Evolutionary conservation across 257 asterid species (phyloP).

Genomic region (Solanum acaule): DNA sequence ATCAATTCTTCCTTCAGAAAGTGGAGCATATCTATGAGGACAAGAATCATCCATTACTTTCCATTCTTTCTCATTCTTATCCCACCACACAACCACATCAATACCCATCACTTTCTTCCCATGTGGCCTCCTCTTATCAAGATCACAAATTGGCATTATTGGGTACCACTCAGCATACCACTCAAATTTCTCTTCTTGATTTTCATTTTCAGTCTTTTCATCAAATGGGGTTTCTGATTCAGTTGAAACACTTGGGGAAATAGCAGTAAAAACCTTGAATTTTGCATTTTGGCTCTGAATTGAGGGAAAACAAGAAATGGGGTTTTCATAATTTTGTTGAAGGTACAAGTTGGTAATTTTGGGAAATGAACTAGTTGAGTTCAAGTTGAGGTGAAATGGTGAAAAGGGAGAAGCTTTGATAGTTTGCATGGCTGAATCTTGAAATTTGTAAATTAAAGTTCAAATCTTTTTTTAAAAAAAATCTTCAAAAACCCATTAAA

Average conservation of each 20-base stretch:
- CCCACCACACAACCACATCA: conserved; percentile 84
- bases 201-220: conserved; percentile 4
- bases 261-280: conserved; percentile 39
- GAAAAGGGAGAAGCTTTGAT: conserved; percentile 31
- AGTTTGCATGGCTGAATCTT: conserved; percentile 42
- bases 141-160: conserved; percentile 62
- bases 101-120: conserved; percentile 72
- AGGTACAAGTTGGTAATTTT: neutral
- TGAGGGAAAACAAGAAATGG: neutral
- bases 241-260: conserved; percentile 22
- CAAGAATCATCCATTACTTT: conserved; percentile 78
- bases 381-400: conserved; percentile 1
- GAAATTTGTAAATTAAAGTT: neutral
- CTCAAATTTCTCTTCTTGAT: conserved; percentile 43
- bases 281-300: conserved; percentile 15
- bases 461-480: neutral
- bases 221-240: conserved; percentile 15
- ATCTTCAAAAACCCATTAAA: neutral
- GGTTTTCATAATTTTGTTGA: conserved; percentile 8
- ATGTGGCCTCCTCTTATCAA: conserved; percentile 75
- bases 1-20: conserved; percentile 90
- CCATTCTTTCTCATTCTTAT: conserved; percentile 63
- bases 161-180: conserved; percentile 95
- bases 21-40: conserved; percentile 82
- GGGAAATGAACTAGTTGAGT: neutral